Conservation (phyloP, 1,139 yeast species). For the Hanseniaspora gamundiae region DNA sequence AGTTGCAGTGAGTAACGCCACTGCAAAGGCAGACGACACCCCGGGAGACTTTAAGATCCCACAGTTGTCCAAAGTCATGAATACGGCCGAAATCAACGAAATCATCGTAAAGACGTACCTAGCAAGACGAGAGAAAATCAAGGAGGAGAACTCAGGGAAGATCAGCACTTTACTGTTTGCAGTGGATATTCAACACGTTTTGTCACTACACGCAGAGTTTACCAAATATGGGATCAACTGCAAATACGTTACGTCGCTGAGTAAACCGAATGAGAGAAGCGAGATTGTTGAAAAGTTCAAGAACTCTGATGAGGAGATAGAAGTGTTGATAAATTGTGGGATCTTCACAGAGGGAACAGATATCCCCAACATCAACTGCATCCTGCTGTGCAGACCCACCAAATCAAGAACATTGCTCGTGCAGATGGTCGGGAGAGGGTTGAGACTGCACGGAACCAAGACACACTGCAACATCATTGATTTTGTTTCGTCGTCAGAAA, state of each 20-base stretch:
- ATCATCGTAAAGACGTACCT: constrained; percentile 51
- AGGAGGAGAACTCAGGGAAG: constrained; percentile 4
- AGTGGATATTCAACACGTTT: constrained; percentile 59
- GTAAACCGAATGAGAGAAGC: constrained; percentile 42
- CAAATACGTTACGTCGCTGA: constrained; percentile 59
- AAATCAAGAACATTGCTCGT: constrained; percentile 55
- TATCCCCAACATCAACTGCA: constrained; percentile 77
- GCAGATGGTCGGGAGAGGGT: constrained; percentile 91
- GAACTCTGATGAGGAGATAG: constrained; percentile 39
- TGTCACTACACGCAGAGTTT: constrained; percentile 41
- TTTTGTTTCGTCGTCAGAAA: constrained; percentile 48
- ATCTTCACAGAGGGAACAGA: constrained; percentile 95
- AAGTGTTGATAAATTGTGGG: constrained; percentile 76
- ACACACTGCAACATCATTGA: constrained; percentile 64
- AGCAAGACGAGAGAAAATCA: constrained; percentile 19
- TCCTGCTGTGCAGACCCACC: constrained; percentile 74
- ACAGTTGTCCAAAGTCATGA: constrained; percentile 43
- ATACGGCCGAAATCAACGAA: constrained; percentile 40
- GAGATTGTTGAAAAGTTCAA: constrained; percentile 46
- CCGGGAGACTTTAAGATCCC: constrained; percentile 44
- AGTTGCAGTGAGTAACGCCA: constrained; percentile 19
- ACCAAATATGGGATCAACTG: constrained; percentile 54
- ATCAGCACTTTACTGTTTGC: constrained; percentile 64
- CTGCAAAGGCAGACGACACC: neutral
- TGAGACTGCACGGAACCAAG: constrained; percentile 53